Base-by-base conservation (phyloP, 2,329 filamentous ascomycete genomes). In the Cladosporium sp. region DNA sequence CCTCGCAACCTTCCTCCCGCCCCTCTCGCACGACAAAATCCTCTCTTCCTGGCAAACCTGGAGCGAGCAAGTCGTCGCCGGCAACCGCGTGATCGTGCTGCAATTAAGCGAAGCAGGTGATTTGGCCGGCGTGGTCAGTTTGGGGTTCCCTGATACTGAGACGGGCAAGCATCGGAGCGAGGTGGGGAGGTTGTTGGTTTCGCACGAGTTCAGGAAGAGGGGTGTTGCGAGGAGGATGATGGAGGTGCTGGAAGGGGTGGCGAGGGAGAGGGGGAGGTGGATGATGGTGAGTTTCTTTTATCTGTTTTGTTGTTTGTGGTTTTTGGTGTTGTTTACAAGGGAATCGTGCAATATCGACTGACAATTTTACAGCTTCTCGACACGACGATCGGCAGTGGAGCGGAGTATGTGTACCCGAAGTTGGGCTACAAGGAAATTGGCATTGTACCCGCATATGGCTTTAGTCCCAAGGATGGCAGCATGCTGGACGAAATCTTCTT, bases 181-280 rank as follows among this genome's bases (percentile, higher is more conserved):
- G 11, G 83, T 89, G 1, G 83, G 89, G 75, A 86, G 86, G 73
- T 77, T 89, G 39, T 77, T 89, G 46, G 79, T 89, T 11, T 82
- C 81, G 66, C 83, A 83, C 14, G 77, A 77, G 54, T 83, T 82
- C 70, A 79, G 87, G 8, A 73, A 80, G 1, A 78, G 77, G 56
- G 86, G 87, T 4, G 82, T 84, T 56, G 86, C 85, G 2, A 82
- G 76, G 67, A 73, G 75, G 23, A 71, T 89, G 69, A 82, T 89
- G 76, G 71, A 65, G 25, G 79, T 80, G n/a, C 68, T 89, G n/a
- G 86, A 90, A 74, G 74, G 73, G 4, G 82, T 87, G 72, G 86
- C 87, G 1, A 69, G 75, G 14, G 76, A 74, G 34, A 76, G 80
- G 49, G 84, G 83, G 13, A 81, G 81, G 66, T 83, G 79, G 11